Conservation (phyloP, 2,329 filamentous ascomycete genomes). For the Beauveria australis region DNA sequence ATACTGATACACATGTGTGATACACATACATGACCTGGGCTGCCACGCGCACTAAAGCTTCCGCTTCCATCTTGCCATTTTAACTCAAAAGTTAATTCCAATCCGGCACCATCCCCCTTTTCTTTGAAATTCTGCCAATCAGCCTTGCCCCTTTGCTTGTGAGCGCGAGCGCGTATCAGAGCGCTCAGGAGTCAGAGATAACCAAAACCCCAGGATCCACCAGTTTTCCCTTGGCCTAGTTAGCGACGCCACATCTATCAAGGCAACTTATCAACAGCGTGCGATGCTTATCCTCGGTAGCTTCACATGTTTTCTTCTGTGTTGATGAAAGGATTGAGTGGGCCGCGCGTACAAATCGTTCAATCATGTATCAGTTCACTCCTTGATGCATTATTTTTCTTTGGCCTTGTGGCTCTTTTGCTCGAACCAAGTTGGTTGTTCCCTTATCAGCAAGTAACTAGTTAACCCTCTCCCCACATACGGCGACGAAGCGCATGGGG, state of each 20-base stretch:
- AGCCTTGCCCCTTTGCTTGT: neutral
- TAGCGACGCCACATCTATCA: neutral
- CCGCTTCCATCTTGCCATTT: neutral
- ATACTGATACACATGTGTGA: no score
- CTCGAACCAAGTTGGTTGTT: neutral
- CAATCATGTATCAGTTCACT: neutral
- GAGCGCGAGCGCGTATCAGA: slow-evolving; percentile 4
- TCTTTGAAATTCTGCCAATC: neutral
- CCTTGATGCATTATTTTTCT: neutral
- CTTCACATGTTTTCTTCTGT: neutral
- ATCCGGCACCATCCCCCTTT: neutral
- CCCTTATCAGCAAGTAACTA: neutral
- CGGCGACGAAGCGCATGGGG: neutral
- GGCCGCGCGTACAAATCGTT: neutral
- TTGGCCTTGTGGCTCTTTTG: no score
- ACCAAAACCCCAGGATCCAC: slow-evolving; percentile 7
- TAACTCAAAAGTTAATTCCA: neutral
- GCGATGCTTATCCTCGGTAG: neutral
- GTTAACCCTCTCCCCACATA: neutral
- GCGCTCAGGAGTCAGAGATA: slow-evolving; percentile 8
- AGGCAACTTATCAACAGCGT: no score
- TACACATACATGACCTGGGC: neutral
- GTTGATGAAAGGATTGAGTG: neutral
- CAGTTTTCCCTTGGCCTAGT: neutral
- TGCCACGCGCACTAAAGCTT: neutral